A percentile compares a stretch with the other conserved stretches of the same genome.
Evolutionary conservation across 2,329 filamentous ascomycete species (phyloP).

Genomic region (Aureobasidium sp.): DNA sequence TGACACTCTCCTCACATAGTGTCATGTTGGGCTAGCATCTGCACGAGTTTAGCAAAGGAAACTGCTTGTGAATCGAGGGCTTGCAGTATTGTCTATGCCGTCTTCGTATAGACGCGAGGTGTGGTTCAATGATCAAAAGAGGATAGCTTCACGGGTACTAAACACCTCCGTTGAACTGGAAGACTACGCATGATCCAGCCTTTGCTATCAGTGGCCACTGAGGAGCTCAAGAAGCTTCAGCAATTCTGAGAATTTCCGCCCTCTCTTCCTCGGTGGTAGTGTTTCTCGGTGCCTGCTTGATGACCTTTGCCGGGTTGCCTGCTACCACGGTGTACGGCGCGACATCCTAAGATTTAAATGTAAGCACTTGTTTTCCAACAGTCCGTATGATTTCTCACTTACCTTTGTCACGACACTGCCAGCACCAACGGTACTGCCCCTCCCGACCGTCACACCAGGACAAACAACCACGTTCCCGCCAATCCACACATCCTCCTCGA

Average conservation of each 20-base stretch:
- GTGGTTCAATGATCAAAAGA: no score
- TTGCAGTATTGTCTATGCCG: no score
- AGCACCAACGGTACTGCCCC: conserved; percentile 67
- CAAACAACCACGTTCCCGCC: conserved; percentile 66
- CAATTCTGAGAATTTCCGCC: conserved; percentile 18
- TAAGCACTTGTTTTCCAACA: neutral
- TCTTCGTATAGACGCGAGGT: no score
- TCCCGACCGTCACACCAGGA: conserved; percentile 71
- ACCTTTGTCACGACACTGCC: conserved; percentile 75
- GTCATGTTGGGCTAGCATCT: no score
- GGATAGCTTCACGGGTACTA: no score
- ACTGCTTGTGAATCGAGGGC: no score
- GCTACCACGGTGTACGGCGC: conserved; percentile 55
- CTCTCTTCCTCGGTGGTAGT: conserved; percentile 19
- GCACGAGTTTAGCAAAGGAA: no score
- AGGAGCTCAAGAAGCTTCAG: conserved; percentile 3
- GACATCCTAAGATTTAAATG: conserved; percentile 42
- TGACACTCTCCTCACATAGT: no score
- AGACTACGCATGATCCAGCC: no score
- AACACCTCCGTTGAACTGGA: no score
- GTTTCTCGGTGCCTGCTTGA: conserved; percentile 18
- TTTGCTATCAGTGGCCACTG: no score
- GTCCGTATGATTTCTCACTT: neutral
- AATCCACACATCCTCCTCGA: conserved; percentile 78
- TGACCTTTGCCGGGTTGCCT: conserved; percentile 50